Evolutionary conservation across 768 basidiomycete genomes (phyloP), one percentile per base, ranked within the genome.

Genomic region (Suillus fuscotomentosus): DNA sequence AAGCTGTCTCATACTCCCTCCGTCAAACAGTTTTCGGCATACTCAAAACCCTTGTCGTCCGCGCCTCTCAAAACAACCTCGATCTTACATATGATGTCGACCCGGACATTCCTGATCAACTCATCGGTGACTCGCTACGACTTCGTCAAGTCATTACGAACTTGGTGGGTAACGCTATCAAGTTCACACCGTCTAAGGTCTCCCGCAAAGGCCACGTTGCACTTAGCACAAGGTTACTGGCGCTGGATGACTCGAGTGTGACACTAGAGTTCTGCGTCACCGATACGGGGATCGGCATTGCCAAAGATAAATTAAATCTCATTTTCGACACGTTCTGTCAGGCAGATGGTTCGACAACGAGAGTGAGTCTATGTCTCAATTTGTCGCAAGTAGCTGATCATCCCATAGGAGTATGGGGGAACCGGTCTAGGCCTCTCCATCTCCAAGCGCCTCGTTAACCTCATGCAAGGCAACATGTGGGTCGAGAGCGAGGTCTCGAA

Each of bases 291-390:
- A 99, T 99, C 70, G 97, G 97, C 60, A 99, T 99, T 74, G 95
- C 97, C 63, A 95, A 95, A 75, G 97, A 99, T 77, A 99, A 99
- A 81, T 80, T 99, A 68, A 97, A 96, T 72, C 82, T 99, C 72
- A 99, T 99, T 74, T 99, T 99, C 78, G 97, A 99, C 73, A 99
- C 97, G 2, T 99, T 99, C 79, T 95, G 94, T 69, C 97, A 99
- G 74, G 97, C 97, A 0, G 97, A 99, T 81, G 97, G 97, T 31
- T 98, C 95, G 9, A 99, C 97, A 5, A 99, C 96, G 6, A 79
- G 97, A 72, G 94, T 93, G 70, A 50, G 89, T 81, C 9, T 41
- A 39, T 59, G 45, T 51, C 55, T 7, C 34, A 60, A 53, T 66
- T 60, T 65, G 65, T 55, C 66, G 51, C 14, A 54, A 39, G 53